These are phyloP conservation scores for Luzula sylvatica DNA, from an alignment of 176 grass and related monocot species.

Conservation along the genomic window DNA sequence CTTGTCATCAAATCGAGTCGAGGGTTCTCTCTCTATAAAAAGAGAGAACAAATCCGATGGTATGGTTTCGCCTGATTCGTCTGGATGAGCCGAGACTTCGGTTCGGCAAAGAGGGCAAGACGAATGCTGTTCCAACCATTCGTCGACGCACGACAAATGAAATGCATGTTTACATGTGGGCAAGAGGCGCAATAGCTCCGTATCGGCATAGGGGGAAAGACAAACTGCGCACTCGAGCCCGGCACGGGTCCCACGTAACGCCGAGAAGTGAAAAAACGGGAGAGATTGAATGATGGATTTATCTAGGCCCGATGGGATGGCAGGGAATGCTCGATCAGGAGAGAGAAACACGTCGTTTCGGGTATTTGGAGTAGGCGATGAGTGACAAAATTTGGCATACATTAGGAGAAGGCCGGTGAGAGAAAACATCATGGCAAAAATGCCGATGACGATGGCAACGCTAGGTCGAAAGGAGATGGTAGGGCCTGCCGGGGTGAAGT, in stretches of 20 bases:
- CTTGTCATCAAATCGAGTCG: conserved; percentile 19
- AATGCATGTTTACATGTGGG: conserved; percentile 81
- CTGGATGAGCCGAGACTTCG: conserved; percentile 24
- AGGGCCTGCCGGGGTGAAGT: conserved; percentile 15
- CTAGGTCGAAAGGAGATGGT: conserved; percentile 55
- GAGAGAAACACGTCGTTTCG: neutral
- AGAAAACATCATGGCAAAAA: conserved; percentile 83
- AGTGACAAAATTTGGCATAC: conserved; percentile 93
- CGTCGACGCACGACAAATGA: conserved; percentile 71
- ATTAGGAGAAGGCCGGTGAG: conserved; percentile 76
- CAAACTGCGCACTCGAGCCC: conserved; percentile 90
- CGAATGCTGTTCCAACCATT: conserved; percentile 58
- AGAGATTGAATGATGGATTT: conserved; percentile 58
- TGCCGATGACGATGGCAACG: conserved; percentile 72
- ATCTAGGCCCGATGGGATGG: conserved; percentile 19
- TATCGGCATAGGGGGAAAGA: conserved; percentile 57
- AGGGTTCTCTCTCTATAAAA: conserved; percentile 53
- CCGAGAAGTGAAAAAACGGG: conserved; percentile 73
- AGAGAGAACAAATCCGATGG: conserved; percentile 31
- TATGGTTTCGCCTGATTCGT: conserved; percentile 2
- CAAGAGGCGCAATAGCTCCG: conserved; percentile 72
- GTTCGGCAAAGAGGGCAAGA: conserved; percentile 79
- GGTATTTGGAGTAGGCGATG: neutral
- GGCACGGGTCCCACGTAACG: conserved; percentile 45
- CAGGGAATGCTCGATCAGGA: neutral